phyloP scores from a whole-genome alignment of 164 flowering plant genomes.

The Kingdonia uniflora region DNA sequence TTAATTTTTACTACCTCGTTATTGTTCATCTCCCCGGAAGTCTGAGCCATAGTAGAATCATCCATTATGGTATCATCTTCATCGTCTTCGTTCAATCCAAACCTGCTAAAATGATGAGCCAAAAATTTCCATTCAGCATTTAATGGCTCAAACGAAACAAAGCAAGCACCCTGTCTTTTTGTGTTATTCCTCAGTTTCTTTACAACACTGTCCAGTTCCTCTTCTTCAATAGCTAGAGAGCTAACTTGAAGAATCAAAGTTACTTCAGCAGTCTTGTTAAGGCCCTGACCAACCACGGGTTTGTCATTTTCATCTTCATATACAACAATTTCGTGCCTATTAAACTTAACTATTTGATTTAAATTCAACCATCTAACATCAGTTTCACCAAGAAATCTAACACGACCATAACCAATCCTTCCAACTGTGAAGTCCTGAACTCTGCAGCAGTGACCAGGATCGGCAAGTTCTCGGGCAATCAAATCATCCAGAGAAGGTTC shows the following conservation, averaged over 20 bases:
- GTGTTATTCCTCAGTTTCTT: slow-evolving; percentile 35
- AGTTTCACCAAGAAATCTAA: slow-evolving; percentile 69
- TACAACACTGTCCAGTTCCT: slow-evolving; percentile 15
- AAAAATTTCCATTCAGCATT: slow-evolving; percentile 75
- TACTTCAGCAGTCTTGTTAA: slow-evolving; percentile 87
- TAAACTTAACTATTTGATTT: slow-evolving; percentile 58
- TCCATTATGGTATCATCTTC: slow-evolving; percentile 75
- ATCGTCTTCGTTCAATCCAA: slow-evolving; percentile 81
- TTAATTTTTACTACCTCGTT: slow-evolving; percentile 36
- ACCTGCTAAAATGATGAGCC: slow-evolving; percentile 90
- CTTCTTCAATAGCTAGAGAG: slow-evolving; percentile 9
- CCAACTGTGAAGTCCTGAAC: slow-evolving; percentile 73
- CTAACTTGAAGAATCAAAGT: slow-evolving; percentile 41
- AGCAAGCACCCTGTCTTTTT: slow-evolving; percentile 70
- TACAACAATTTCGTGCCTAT: slow-evolving; percentile 60
- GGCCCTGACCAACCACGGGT: slow-evolving; percentile 78
- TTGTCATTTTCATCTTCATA: slow-evolving; percentile 66
- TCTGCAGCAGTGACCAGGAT: slow-evolving; percentile 54
- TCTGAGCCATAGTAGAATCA: slow-evolving; percentile 33
- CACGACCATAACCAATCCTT: slow-evolving; percentile 68
- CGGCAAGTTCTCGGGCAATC: slow-evolving; percentile 27
- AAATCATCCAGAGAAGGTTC: slow-evolving; percentile 58
- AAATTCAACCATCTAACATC: slow-evolving; percentile 76
- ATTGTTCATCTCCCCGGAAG: slow-evolving; percentile 26
- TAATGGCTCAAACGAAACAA: slow-evolving; percentile 52